Base-by-base conservation (phyloP, 2,329 filamentous ascomycete species). In the Fusarium odoratissimum region DNA sequence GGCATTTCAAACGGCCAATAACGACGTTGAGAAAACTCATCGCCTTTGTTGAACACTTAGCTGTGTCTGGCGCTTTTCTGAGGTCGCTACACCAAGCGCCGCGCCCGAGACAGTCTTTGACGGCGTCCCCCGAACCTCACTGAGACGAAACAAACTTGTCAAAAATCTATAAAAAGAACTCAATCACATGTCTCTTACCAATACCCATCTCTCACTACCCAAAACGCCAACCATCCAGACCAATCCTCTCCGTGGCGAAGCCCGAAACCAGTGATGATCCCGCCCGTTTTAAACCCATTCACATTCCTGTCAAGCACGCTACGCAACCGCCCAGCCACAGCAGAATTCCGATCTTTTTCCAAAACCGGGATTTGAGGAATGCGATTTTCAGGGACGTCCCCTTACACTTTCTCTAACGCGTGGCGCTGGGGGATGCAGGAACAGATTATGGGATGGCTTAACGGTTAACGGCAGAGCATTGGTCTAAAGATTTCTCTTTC, bases 311-410 rank as follows among this genome's bases (percentile, higher is more conserved):
- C 9, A 11, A 14, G 10, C 19, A 19, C 35, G 44, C 38, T n/a
- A 46, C 25, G 41, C 13, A 23, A 13, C 14, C 19, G 5, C 1
- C 37, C 52, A 67, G 54, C 70, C 70, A 71, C 54, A 13, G 14
- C n/a, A 59, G 58, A 40, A 45, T 48, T 67, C 56, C 52, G 60
- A 63, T 35, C 61, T 14, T 42, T 51, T 51, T 2, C 56, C 44
- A 57, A 30, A 54, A 31, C 52, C 48, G 55, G 55, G 5, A 25
- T 21, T 16, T 48, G 3, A 49, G 70, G 70, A 72, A 72, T 73
- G 56, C 28, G 42, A 38, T 54, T 48, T 8, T 54, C 48, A 59
- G 51, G 41, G 38, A 67, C 30, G 5, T 21, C 19, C 51, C 41
- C 60, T 72, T 55, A 21, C 12, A 30, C 49, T 42, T 60, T 3